Evolutionary conservation across 345 rosid species (phyloP), one percentile per base, ranked within the genome.

Genomic region (Dovyalis caffra): DNA sequence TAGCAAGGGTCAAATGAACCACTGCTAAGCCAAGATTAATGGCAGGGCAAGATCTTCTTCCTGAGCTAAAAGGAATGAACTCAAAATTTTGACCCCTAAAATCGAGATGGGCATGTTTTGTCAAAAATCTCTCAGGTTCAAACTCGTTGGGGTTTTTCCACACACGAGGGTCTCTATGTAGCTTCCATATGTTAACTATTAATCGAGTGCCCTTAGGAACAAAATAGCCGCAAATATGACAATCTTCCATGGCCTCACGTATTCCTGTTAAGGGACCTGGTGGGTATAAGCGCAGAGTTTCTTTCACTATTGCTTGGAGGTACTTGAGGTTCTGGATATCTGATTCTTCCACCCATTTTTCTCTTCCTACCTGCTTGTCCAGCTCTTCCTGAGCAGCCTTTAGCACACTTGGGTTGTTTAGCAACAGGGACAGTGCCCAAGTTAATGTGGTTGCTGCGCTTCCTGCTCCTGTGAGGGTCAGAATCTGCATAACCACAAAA

Each of bases 261-360:
- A 81, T 76, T n/a, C 83, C 81, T 4, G 83, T 69, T 0, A 83
- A 3, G 0, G 86, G 85, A 18, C 74, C 85, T 3, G 77, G 79
- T 18, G 81, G 87, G 68, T 82, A 82, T 38, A 82, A 63, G 14
- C 82, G 74, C 18, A 82, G 70, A 43, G 90, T 81, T 79, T 91
- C 97, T 58, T 91, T 91, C 57, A 90, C 74, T 21, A 88, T 78
- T 74, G 92, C 90, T 75, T 81, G 87, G 70, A 90, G 65, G 77
- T 84, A 87, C 10, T 70, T 75, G 6, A 92, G 85, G 21, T 80
- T 84, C 34, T 9, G 45, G 14, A 88, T 73, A 65, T 92, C 91
- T 2, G 90, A 84, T 73, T 92, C 95, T 37, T 89, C 73, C 0
- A 83, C 87, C 88, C 89, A 87, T 37, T 75, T 83, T 0, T 37